phyloP scores from a whole-genome alignment of 2,329 filamentous ascomycete species.

The Penicillium sp. region DNA sequence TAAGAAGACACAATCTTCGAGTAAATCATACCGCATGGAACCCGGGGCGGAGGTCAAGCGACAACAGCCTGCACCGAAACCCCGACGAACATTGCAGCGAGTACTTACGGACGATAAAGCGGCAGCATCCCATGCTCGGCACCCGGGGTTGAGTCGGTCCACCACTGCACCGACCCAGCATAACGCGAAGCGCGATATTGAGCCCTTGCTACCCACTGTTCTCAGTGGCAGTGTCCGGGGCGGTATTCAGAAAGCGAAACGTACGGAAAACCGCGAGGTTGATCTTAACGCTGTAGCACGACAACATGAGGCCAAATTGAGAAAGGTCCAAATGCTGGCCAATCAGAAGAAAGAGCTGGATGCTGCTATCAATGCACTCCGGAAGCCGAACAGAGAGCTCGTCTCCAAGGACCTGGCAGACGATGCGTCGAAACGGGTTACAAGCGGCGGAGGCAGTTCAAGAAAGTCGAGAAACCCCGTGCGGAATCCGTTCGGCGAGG shows the following conservation, averaged over 20 bases:
- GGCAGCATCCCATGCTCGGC: conserved; percentile 31
- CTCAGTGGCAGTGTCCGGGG: conserved; percentile 39
- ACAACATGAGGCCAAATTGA: conserved; percentile 46
- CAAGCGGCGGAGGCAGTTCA: conserved; percentile 30
- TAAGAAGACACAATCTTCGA: conserved; percentile 33
- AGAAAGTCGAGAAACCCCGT: conserved; percentile 44
- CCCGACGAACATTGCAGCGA: conserved; percentile 44
- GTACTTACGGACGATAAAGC: conserved; percentile 47
- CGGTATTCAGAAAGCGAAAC: conserved; percentile 46
- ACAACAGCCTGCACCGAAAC: conserved; percentile 23
- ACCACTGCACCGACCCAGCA: conserved; percentile 43
- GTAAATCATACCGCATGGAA: conserved; percentile 27
- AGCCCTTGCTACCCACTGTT: conserved; percentile 37
- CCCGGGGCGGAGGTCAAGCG: conserved; percentile 34
- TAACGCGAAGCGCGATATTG: conserved; percentile 42
- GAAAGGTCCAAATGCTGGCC: conserved; percentile 45
- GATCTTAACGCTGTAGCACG: conserved; percentile 47
- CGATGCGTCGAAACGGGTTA: conserved; percentile 38
- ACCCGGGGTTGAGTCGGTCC: conserved; percentile 42
- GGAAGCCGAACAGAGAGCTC: conserved; percentile 48
- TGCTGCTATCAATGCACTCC: conserved; percentile 47
- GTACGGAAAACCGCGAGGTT: conserved; percentile 49
- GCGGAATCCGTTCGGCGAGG: conserved; percentile 41
- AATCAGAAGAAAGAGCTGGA: conserved; percentile 50
- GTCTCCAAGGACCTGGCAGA: conserved; percentile 48